Conservation (phyloP, 148 eudicot species). For the Rhododendron kiyosumense region DNA sequence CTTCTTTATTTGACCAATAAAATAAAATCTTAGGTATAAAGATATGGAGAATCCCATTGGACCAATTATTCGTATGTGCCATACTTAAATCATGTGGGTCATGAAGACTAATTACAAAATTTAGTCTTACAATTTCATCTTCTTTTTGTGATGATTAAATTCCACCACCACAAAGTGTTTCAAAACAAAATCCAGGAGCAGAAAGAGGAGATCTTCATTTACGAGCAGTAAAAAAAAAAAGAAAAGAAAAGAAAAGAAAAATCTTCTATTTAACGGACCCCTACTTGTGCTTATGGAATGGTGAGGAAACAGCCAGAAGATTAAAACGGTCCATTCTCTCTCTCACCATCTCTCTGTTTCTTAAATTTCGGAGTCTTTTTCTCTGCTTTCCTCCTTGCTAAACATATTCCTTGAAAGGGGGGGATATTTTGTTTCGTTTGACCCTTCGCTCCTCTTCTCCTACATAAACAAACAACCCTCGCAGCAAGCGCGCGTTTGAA, state of each 20-base stretch:
- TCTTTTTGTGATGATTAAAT: background rate
- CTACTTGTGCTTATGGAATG: background rate
- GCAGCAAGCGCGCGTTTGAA: background rate
- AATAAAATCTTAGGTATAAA: too few relatives aligned
- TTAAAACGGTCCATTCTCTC: background rate
- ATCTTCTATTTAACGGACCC: conserved; percentile 13
- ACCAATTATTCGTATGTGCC: too few relatives aligned
- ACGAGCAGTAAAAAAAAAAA: background rate
- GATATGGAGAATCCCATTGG: too few relatives aligned
- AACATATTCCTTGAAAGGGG: background rate
- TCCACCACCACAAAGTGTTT: background rate
- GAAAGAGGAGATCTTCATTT: too few relatives aligned
- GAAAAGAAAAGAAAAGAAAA: background rate
- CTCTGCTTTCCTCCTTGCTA: background rate
- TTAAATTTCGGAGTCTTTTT: background rate
- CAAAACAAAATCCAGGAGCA: background rate
- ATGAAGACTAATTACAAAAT: too few relatives aligned
- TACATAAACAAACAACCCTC: background rate
- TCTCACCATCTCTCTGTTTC: background rate
- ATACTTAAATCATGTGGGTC: too few relatives aligned
- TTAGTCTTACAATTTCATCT: too few relatives aligned
- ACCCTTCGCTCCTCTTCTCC: background rate
- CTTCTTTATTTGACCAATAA: too few relatives aligned
- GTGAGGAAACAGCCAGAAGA: background rate
- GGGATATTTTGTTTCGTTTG: background rate